phyloP scores from a whole-genome alignment of 2,329 filamentous ascomycete genomes.

The Cladosporium sp. region DNA sequence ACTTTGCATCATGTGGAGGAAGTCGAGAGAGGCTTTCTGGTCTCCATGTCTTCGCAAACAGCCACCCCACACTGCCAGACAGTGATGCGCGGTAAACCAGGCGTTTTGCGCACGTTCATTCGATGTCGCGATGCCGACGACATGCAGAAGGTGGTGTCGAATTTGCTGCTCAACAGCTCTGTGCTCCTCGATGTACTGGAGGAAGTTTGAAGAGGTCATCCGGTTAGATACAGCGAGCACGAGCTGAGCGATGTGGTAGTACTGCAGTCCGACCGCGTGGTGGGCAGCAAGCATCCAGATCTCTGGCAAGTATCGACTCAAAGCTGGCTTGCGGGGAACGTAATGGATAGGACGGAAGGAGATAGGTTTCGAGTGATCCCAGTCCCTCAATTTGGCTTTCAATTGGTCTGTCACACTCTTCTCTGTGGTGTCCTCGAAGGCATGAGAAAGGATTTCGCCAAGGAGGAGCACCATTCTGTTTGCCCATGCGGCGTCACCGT shows the following conservation, averaged over 20 bases:
- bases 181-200: conserved; percentile 11
- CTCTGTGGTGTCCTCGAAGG: conserved; percentile 6
- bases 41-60: conserved; percentile 11
- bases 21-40: conserved; percentile 12
- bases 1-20: conserved; percentile 12
- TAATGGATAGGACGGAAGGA: conserved; percentile 1
- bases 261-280: conserved; percentile 17
- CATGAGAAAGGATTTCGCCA: conserved; percentile 11
- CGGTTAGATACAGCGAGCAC: conserved; percentile 7
- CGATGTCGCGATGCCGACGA: conserved; percentile 15
- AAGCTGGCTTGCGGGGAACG: background rate
- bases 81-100: conserved; percentile 18
- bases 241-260: conserved; percentile 18
- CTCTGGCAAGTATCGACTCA: conserved; percentile 12
- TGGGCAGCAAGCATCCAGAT: conserved; percentile 15
- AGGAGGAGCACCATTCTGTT: conserved; percentile 16
- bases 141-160: conserved; percentile 12
- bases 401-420: background rate
- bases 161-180: conserved; percentile 9
- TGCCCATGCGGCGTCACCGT: conserved; percentile 13
- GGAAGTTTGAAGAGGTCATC: background rate
- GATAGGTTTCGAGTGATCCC: conserved; percentile 1
- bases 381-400: background rate
- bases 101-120: conserved; percentile 16
- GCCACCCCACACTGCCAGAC: conserved; percentile 15